Percentiles rank a stretch among this genome's conserved stretches.
phyloP scores from a whole-genome alignment of 495 filamentous ascomycete species.

The Aspergillus mulundensis region DNA sequence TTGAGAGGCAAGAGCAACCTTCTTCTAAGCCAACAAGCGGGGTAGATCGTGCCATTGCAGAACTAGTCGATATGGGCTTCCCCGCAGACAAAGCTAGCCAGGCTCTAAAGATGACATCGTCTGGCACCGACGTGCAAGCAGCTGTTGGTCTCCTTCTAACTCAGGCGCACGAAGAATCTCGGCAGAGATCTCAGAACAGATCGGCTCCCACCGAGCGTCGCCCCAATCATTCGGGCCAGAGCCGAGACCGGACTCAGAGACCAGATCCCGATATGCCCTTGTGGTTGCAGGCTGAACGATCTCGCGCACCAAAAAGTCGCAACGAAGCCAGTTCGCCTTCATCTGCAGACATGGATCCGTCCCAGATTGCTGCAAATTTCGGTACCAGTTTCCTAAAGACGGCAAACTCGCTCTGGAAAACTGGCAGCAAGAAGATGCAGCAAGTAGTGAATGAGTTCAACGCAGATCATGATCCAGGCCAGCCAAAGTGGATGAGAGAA shows the following conservation, averaged over 20 bases:
- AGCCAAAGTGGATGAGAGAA: conserved; percentile 94
- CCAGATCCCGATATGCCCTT: conserved; percentile 35
- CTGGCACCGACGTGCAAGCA: conserved; percentile 76
- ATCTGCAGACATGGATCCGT: conserved; percentile 66
- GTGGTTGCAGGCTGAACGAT: conserved; percentile 34
- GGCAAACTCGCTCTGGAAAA: conserved; percentile 93
- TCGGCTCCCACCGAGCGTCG: conserved; percentile 28
- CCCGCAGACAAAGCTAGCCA: conserved; percentile 70
- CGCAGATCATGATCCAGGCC: conserved; percentile 69
- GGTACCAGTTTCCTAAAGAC: conserved; percentile 84
- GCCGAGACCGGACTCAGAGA: conserved; percentile 37
- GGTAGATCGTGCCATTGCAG: conserved; percentile 77
- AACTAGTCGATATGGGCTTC: conserved; percentile 95
- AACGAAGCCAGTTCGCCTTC: conserved; percentile 55
- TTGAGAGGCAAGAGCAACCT: conserved; percentile 40
- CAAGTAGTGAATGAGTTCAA: conserved; percentile 91
- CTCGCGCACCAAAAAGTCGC: conserved; percentile 33
- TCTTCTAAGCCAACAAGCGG: conserved; percentile 48
- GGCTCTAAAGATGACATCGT: conserved; percentile 73
- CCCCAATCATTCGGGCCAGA: conserved; percentile 28
- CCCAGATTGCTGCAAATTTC: conserved; percentile 75
- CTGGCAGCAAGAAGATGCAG: conserved; percentile 88
- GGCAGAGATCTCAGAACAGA: conserved; percentile 51
- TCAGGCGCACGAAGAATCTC: conserved; percentile 74
- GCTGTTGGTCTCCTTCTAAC: conserved; percentile 89